Evolutionary conservation across 139 green algal species (phyloP).

Genomic region (Astrephomene gubernaculifera): DNA sequence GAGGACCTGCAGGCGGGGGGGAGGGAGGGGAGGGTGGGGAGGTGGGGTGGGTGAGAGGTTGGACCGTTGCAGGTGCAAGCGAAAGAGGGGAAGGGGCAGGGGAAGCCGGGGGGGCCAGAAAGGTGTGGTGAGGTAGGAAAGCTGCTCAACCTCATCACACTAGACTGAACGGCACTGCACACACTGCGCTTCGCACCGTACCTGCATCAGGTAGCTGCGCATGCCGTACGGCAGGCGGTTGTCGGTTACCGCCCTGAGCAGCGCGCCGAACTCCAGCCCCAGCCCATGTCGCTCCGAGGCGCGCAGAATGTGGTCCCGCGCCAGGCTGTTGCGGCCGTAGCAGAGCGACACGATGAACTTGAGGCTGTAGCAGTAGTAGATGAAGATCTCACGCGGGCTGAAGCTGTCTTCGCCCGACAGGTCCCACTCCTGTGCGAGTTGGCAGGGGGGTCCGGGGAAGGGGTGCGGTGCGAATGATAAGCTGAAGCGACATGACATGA

Average conservation of each 20-base stretch:
- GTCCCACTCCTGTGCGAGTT: constrained; percentile 44
- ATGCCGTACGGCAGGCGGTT: constrained; percentile 40
- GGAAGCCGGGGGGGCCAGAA: neutral
- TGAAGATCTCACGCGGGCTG: constrained; percentile 31
- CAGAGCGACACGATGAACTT: constrained; percentile 47
- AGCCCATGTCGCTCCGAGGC: constrained; percentile 22
- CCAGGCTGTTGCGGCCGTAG: constrained; percentile 52
- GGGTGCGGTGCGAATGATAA: too few relatives aligned
- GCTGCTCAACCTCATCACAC: neutral
- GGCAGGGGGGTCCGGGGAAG: neutral
- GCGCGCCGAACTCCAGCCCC: constrained; percentile 50
- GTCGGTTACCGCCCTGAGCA: constrained; percentile 3
- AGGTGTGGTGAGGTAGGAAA: neutral
- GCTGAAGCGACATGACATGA: too few relatives aligned
- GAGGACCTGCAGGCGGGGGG: constrained; percentile 14
- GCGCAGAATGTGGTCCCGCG: constrained; percentile 14
- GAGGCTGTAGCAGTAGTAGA: constrained; percentile 55
- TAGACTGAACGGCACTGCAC: neutral
- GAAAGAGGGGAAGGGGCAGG: too few relatives aligned
- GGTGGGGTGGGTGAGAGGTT: neutral
- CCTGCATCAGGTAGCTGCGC: constrained; percentile 36
- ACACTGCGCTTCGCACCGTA: neutral
- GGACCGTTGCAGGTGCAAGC: neutral
- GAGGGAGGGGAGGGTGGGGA: neutral
- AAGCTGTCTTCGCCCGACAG: constrained; percentile 2